These are phyloP conservation scores for Sugiyamaella boreocaroliniensis DNA, from an alignment of 805 yeast genomes.

Conservation along the genomic window DNA sequence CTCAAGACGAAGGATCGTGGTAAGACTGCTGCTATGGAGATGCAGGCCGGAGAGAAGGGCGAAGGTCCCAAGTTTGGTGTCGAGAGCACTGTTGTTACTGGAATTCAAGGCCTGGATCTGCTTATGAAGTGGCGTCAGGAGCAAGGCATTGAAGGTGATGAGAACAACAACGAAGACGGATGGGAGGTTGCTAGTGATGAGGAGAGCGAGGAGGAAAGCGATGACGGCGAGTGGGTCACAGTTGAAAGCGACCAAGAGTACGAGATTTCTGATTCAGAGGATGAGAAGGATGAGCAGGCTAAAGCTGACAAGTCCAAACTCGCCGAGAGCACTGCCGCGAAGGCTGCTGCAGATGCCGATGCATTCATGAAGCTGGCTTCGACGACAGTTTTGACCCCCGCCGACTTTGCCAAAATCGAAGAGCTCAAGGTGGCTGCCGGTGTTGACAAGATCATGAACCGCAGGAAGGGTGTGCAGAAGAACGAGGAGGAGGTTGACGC, in stretches of 20 bases:
- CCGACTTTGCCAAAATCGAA: constrained; percentile 93
- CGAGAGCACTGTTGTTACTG: constrained; percentile 53
- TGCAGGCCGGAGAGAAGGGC: constrained; percentile 48
- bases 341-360: constrained; percentile 22
- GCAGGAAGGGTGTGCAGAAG: constrained; percentile 16
- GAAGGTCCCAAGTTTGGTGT: constrained; percentile 53
- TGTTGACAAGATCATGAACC: constrained; percentile 60
- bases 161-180: constrained; percentile 55
- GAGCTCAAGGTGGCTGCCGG: constrained; percentile 84
- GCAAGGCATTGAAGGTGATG: constrained; percentile 49
- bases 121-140: constrained; percentile 77
- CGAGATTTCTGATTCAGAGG: constrained; percentile 44
- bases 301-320: constrained; percentile 18
- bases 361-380: constrained; percentile 56
- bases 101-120: constrained; percentile 87
- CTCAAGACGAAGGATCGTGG: constrained; percentile 86
- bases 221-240: constrained; percentile 82
- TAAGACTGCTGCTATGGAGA: constrained; percentile 76
- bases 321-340: constrained; percentile 28
- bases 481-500: constrained; percentile 82
- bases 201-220: constrained; percentile 42
- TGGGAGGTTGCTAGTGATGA: constrained; percentile 49
- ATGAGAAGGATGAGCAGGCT: constrained; percentile 24
- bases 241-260: constrained; percentile 78
- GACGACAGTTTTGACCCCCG: constrained; percentile 86